Percentiles rank a stretch among this genome's conserved stretches.
Evolutionary conservation across 1,139 yeast genomes (phyloP).

Genomic region (Protomyces inundatus): DNA sequence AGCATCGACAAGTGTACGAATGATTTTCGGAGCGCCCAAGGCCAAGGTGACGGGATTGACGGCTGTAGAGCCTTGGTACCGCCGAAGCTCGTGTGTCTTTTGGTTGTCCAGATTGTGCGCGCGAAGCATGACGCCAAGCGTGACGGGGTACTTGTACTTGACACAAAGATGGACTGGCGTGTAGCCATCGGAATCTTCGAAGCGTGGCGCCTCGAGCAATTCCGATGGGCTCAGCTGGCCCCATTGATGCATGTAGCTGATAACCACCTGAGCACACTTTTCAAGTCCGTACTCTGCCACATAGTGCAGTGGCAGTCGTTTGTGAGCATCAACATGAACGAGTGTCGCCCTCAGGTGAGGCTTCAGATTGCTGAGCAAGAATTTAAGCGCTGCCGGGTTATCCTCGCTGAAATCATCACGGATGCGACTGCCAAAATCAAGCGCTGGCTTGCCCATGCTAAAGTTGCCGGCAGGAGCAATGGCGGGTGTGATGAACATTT

Average conservation of each 20-base stretch:
- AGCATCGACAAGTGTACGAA: constrained; percentile 52
- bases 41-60: constrained; percentile 15
- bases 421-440: constrained; percentile 19
- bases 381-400: constrained; percentile 51
- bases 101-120: constrained; percentile 35
- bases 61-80: neutral
- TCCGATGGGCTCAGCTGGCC: constrained; percentile 29
- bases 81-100: constrained; percentile 44
- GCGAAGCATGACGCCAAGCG: constrained; percentile 56
- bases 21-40: constrained; percentile 51
- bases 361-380: constrained; percentile 52
- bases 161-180: constrained; percentile 84
- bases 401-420: constrained; percentile 36
- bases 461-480: constrained; percentile 8
- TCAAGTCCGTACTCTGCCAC: constrained; percentile 82
- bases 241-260: constrained; percentile 53
- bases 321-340: constrained; percentile 64
- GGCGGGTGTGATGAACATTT: constrained; percentile 24
- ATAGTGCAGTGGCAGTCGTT: constrained; percentile 83
- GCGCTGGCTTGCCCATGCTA: constrained; percentile 23
- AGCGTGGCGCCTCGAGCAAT: constrained; percentile 50
- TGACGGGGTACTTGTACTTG: constrained; percentile 74
- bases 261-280: constrained; percentile 53
- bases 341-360: constrained; percentile 52
- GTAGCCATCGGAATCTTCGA: constrained; percentile 81